Evolutionary conservation across 2,329 filamentous ascomycete species (phyloP), one percentile per base, ranked within the genome.

Genomic region (Venturia carpophila): DNA sequence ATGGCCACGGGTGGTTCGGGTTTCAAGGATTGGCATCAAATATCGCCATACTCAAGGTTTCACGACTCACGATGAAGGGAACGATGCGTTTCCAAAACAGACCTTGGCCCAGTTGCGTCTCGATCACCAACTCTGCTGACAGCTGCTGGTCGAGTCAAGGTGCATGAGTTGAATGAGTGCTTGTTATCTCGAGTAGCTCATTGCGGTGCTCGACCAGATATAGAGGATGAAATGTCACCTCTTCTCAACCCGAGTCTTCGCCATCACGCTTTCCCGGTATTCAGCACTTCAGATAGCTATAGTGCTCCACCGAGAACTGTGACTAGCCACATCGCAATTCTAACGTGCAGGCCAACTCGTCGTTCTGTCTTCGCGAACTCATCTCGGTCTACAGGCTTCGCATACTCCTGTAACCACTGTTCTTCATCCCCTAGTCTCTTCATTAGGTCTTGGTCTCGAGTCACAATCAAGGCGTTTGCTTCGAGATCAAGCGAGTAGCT

Each of bases 401-500:
- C 87, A 73, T 93, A 83, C 66, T 90, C 84, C 73, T 92, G 87
- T 68, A 99, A 76, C 85, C 89, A 91, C 66, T 82, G 79, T 72
- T 92, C 88, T 77, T 99, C 94, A 62, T 89, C 85, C 9, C 83
- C 88, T n/a, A 97, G 78, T 63, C 87, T 83, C 66, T 78, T 78
- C 75, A 91, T 90, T 69, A 99, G 75, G 0, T 80, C 83, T 30
- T 87, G 79, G 71, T 97, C 88, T 27, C 81, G 80, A 0, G 94
- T 99, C 5, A 97, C 85, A 37, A 99, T 88, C 66, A 97, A 76
- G 0, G 90, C 90, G 42, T 95, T 94, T 0, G 89, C 90, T 74
- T 99, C 94, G 1, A 99, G 82, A 75, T 99, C 94, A 52, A 97
- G 84, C 49, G 88, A 88, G 76, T 99, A 97, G 72, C 91, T 95